A percentile compares a stretch with the other conserved stretches of the same genome.
Evolutionary conservation across 2,329 filamentous ascomycete species (phyloP).

Genomic region (Ophiostoma pallidulum): DNA sequence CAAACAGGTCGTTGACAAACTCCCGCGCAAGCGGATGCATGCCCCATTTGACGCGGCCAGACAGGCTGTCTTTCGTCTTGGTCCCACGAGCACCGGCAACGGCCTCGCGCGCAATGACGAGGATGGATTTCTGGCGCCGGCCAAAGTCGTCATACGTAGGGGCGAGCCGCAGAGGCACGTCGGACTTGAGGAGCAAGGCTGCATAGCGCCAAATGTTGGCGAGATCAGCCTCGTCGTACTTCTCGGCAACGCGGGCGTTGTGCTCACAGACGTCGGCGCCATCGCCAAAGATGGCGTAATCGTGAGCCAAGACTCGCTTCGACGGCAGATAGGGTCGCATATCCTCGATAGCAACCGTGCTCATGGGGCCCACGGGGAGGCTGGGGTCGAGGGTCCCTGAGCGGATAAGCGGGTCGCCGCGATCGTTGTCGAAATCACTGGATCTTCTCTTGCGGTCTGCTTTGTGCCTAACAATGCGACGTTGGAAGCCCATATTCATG

Average conservation of each 20-base stretch:
- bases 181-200: constrained; percentile 65
- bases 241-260: constrained; percentile 70
- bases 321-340: constrained; percentile 65
- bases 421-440: constrained; percentile 4
- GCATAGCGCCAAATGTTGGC: constrained; percentile 78
- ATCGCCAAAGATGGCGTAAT: constrained; percentile 78
- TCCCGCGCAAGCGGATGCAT: constrained; percentile 52
- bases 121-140: constrained; percentile 47
- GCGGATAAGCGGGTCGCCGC: constrained; percentile 1
- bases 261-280: constrained; percentile 72
- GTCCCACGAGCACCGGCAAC: constrained; percentile 36
- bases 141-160: constrained; percentile 25
- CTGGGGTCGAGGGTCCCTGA: constrained; percentile 13
- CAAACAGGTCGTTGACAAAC: constrained; percentile 54
- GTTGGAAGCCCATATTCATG: constrained; percentile 34
- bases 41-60: constrained; percentile 59
- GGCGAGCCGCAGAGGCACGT: constrained; percentile 61
- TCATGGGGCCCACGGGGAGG: constrained; percentile 40
- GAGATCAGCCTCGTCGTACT: constrained; percentile 59
- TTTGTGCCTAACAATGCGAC: constrained; percentile 43
- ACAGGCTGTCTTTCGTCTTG: constrained; percentile 26
- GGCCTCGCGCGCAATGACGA: constrained; percentile 59
- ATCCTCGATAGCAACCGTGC: constrained; percentile 65
- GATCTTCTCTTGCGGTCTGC: constrained; percentile 23
- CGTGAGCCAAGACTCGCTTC: constrained; percentile 63